These are phyloP conservation scores for Hymenoscyphus fraxineus DNA, from an alignment of 2,329 filamentous ascomycete species.

Conservation along the genomic window DNA sequence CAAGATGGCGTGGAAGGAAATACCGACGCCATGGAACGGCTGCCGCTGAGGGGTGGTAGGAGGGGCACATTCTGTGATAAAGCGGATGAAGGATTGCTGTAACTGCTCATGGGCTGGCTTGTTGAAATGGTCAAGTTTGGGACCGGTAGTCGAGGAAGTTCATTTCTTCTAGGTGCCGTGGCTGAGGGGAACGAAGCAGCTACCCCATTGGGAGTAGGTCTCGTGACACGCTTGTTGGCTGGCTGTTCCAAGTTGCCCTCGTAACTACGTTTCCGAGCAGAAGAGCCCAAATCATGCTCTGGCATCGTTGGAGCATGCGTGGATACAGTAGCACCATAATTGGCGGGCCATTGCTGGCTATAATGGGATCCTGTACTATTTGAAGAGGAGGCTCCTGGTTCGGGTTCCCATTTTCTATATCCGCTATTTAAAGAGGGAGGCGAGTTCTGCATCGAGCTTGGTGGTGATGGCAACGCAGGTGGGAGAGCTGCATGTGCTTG, in stretches of 20 bases:
- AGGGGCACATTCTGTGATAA: conserved; percentile 29
- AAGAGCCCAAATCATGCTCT: conserved; percentile 36
- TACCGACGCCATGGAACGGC: conserved; percentile 70
- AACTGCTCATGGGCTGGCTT: conserved; percentile 27
- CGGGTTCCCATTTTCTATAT: conserved; percentile 31
- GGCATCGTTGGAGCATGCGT: conserved; percentile 36
- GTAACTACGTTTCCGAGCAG: conserved; percentile 53
- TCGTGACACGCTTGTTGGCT: conserved; percentile 46
- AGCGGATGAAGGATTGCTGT: conserved; percentile 21
- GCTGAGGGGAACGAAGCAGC: conserved; percentile 13
- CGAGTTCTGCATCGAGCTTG: conserved; percentile 47
- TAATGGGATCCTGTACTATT: conserved; percentile 26
- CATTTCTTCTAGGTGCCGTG: conserved; percentile 24
- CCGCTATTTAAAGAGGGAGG: conserved; percentile 39
- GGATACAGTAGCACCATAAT: conserved; percentile 35
- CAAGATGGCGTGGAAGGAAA: conserved; percentile 55
- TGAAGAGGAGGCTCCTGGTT: not conserved
- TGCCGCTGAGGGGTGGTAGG: conserved; percentile 32
- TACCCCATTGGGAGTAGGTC: conserved; percentile 18
- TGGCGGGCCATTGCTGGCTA: conserved; percentile 34
- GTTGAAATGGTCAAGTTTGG: conserved; percentile 59
- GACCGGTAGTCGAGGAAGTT: conserved; percentile 58
- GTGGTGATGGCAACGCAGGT: conserved; percentile 48
- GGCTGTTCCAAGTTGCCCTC: conserved; percentile 54
- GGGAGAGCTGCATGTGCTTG: conserved; percentile 36